A percentile compares a stretch with the other conserved stretches of the same genome.
These are phyloP conservation scores for Rutidosis leptorrhynchoides DNA, from an alignment of 129 eudicot genomes.

Conservation along the genomic window DNA sequence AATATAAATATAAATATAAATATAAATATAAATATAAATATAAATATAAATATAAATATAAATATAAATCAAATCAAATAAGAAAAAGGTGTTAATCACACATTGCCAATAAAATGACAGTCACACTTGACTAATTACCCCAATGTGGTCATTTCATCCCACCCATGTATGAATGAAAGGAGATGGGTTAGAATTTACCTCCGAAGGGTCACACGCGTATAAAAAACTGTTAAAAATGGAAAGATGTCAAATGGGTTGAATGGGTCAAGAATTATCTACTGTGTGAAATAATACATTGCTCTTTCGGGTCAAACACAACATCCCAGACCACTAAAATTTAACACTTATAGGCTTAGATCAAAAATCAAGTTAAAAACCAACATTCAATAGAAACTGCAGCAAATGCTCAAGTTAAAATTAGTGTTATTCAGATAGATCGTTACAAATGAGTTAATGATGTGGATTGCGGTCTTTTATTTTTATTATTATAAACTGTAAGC, in stretches of 20 bases:
- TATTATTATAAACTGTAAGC: too few relatives aligned
- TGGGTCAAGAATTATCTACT: background rate
- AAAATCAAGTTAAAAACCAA: too few relatives aligned
- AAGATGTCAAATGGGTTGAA: background rate
- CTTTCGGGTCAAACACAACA: too few relatives aligned
- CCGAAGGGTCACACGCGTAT: too few relatives aligned
- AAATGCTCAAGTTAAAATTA: slow-evolving; percentile 6
- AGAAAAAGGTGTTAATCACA: background rate
- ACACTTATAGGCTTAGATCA: too few relatives aligned
- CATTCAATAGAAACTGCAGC: background rate
- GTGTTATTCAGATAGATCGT: background rate
- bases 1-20: too few relatives aligned
- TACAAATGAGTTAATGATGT: too few relatives aligned
- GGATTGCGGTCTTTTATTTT: background rate
- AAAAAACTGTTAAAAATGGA: background rate
- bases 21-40: too few relatives aligned
- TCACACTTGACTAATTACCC: background rate
- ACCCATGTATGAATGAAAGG: background rate
- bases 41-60: too few relatives aligned
- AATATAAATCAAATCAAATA: too few relatives aligned
- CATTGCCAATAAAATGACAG: slow-evolving; percentile 7
- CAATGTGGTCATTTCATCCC: too few relatives aligned
- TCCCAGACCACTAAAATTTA: too few relatives aligned
- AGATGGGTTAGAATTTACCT: background rate
- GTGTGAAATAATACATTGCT: background rate